Conservation (phyloP, 2,329 filamentous ascomycete genomes). For the Fusarium tuaranense region DNA sequence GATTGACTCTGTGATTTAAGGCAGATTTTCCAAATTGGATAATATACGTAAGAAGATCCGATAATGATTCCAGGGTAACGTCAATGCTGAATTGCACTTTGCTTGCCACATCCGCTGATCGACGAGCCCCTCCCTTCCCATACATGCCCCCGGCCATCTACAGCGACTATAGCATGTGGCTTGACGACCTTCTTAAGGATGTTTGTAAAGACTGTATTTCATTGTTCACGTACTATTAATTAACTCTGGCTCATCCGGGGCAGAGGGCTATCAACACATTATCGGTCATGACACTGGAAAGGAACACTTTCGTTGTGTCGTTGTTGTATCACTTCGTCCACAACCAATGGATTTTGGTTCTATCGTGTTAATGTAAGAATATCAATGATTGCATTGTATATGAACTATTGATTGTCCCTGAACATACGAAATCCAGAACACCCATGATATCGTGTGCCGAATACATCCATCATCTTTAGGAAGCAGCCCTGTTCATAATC, state of each 20-base stretch:
- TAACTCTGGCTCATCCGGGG: background rate
- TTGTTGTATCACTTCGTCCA: background rate
- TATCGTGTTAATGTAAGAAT: background rate
- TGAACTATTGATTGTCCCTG: background rate
- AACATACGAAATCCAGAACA: background rate
- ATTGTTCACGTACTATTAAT: background rate
- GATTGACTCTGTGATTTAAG: background rate
- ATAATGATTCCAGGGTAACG: background rate
- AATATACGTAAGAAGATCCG: background rate
- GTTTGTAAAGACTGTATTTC: no score
- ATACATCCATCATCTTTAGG: background rate
- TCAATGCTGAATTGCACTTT: background rate
- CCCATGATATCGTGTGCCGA: background rate
- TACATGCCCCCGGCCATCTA: background rate
- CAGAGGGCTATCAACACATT: background rate
- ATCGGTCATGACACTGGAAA: background rate
- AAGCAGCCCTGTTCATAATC: slow-evolving; percentile 16
- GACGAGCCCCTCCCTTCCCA: background rate
- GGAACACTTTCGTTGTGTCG: background rate
- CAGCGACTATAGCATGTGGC: background rate
- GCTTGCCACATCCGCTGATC: background rate
- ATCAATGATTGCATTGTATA: background rate
- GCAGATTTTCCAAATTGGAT: background rate
- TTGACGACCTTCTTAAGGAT: no score
- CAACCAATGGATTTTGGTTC: background rate